Percentiles rank a stretch among this genome's conserved stretches.
phyloP scores from a whole-genome alignment of 2,329 filamentous ascomycete species.

The Keithomyces neogunnii region DNA sequence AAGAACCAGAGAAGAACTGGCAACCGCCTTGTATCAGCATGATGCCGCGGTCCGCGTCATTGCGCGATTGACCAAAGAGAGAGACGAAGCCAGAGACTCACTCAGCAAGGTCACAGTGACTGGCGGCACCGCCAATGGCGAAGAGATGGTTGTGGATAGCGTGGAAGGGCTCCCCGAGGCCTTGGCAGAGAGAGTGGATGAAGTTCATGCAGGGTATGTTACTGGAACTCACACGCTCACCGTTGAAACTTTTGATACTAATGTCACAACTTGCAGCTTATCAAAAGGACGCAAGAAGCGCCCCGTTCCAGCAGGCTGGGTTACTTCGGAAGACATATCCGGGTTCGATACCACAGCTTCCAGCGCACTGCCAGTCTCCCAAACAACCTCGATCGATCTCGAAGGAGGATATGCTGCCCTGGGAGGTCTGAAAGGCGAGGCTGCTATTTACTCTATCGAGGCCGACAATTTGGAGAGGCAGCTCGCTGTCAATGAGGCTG shows the following conservation, averaged over 20 bases:
- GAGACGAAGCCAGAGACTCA: slow-evolving; percentile 86
- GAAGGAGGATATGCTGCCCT: slow-evolving; percentile 60
- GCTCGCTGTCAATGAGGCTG: slow-evolving; percentile 56
- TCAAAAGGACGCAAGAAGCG: slow-evolving; percentile 87
- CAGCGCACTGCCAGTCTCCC: slow-evolving; percentile 37
- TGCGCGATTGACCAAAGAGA: slow-evolving; percentile 78
- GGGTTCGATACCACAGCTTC: slow-evolving; percentile 36
- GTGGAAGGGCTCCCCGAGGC: slow-evolving; percentile 65
- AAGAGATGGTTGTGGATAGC: slow-evolving; percentile 86
- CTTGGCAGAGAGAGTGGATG: slow-evolving; percentile 65
- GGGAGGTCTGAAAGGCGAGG: slow-evolving; percentile 65
- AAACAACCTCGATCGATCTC: slow-evolving; percentile 40
- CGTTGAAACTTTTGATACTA: slow-evolving; percentile 7
- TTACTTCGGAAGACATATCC: slow-evolving; percentile 60
- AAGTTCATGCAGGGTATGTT: slow-evolving; percentile 69
- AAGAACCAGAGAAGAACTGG: slow-evolving; percentile 87
- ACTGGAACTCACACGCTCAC: background rate
- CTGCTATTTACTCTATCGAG: slow-evolving; percentile 67
- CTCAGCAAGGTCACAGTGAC: slow-evolving; percentile 77
- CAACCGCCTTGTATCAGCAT: slow-evolving; percentile 89
- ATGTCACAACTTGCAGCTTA: slow-evolving; percentile 45
- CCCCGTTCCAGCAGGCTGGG: slow-evolving; percentile 77
- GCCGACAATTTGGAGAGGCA: slow-evolving; percentile 59
- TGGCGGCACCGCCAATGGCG: slow-evolving; percentile 48
- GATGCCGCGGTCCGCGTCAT: slow-evolving; percentile 96